Percentiles rank a stretch among this genome's conserved stretches.
phyloP scores from a whole-genome alignment of 2,329 filamentous ascomycete genomes.

The Penicillium sp. region DNA sequence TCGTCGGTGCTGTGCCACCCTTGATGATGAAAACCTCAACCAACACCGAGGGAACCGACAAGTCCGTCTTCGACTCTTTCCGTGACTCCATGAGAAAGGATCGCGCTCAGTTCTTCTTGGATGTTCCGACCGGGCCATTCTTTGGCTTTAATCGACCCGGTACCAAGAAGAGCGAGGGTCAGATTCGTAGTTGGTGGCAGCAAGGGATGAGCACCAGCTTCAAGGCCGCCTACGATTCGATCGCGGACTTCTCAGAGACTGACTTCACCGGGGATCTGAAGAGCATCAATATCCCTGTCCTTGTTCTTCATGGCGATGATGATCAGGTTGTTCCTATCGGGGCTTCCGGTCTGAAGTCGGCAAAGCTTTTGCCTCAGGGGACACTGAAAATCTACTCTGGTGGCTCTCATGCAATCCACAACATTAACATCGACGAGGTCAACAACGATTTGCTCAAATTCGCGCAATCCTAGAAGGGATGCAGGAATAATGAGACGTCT shows the following conservation, averaged over 20 bases:
- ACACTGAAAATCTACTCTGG: slow-evolving; percentile 50
- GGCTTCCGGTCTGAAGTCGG: slow-evolving; percentile 37
- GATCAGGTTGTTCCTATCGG: slow-evolving; percentile 51
- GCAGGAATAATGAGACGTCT: neutral
- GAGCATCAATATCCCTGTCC: slow-evolving; percentile 47
- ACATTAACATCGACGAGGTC: slow-evolving; percentile 44
- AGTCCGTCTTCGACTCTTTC: slow-evolving; percentile 49
- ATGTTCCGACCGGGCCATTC: slow-evolving; percentile 45
- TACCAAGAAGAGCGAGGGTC: slow-evolving; percentile 42
- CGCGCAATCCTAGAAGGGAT: slow-evolving; percentile 9
- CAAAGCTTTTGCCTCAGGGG: slow-evolving; percentile 46
- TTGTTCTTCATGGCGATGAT: slow-evolving; percentile 51
- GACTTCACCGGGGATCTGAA: slow-evolving; percentile 51
- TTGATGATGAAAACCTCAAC: slow-evolving; percentile 42
- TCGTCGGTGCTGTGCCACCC: slow-evolving; percentile 47
- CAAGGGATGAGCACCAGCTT: slow-evolving; percentile 50
- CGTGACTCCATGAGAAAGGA: slow-evolving; percentile 44
- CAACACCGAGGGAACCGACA: slow-evolving; percentile 45
- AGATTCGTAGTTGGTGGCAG: slow-evolving; percentile 49
- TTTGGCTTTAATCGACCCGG: slow-evolving; percentile 45
- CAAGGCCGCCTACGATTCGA: slow-evolving; percentile 49
- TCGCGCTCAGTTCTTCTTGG: slow-evolving; percentile 46
- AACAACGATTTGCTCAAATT: slow-evolving; percentile 49
- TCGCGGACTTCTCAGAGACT: slow-evolving; percentile 51
- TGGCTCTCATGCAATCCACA: slow-evolving; percentile 49